Base-by-base conservation (phyloP, 2,329 filamentous ascomycete species). In the Fusarium sp. region DNA sequence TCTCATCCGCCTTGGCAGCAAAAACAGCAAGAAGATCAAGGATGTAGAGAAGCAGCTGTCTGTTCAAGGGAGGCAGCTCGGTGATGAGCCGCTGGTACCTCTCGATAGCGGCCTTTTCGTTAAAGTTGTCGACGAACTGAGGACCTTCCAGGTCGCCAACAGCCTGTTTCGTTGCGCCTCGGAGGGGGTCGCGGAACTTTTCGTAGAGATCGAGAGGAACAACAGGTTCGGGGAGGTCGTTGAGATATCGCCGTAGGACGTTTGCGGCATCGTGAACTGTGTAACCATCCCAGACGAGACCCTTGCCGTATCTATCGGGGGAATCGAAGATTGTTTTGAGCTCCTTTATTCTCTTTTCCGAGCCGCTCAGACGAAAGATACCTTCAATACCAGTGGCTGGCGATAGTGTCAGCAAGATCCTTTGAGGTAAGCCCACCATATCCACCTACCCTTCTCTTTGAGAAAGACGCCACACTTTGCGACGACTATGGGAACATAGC, bases 261-360 rank as follows among this genome's bases (percentile, higher is more conserved):
- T 98, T 99, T 79, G 97, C 95, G 30, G 97, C 97, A 88, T 99
- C 97, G 83, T 99, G 97, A 48, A 99, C 97, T 1, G 97, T 99
- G 82, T 98, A 99, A 56, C 97, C 97, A 56, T 95, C 93, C 97
- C 97, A 99, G 78, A 98, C 94, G 30, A 99, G 88, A 18, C 97
- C 97, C 84, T 99, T 99, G 64, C 97, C 97, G 82, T 98, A 99
- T 78, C 95, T 90, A 79, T 97, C 95, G 45, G 97, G 97, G 0
- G 96, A 97, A 83, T 98, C 94, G 83, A 99, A 99, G 4, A 95
- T 90, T 32, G 89, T 91, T 83, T 97, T 96, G 34, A 99, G 90
- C 82, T 98, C 97, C 83, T 98, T 99, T 85, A 99, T 99, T 72
- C 97, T 93, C 85, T 98, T 98, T 81, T 98, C 96, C 39, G 97